Conservation (phyloP, 352 stramenopile species). For the Nothophytophthora sp. region DNA sequence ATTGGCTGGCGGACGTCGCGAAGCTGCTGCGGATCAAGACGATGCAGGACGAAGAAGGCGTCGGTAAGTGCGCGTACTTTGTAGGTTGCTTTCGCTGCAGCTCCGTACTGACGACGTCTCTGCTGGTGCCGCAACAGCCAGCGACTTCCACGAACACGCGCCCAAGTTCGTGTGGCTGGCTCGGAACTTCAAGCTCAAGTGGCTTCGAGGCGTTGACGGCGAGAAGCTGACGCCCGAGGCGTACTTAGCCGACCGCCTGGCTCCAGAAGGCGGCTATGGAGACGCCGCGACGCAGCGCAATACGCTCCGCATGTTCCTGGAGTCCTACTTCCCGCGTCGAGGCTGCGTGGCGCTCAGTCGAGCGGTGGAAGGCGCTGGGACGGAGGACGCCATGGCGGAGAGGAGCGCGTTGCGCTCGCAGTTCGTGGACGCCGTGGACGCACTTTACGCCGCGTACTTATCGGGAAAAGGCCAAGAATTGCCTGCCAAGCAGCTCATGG, state of each 20-base stretch:
- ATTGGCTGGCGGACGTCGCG: conserved; percentile 47
- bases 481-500: conserved; percentile 49
- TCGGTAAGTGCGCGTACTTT: conserved; percentile 26
- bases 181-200: conserved; percentile 74
- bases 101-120: not conserved
- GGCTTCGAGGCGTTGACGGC: conserved; percentile 43
- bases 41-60: conserved; percentile 59
- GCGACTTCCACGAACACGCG: conserved; percentile 48
- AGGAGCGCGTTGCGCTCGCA: conserved; percentile 43
- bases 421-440: conserved; percentile 60
- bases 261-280: conserved; percentile 55
- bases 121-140: conserved; percentile 15
- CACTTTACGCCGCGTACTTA: conserved; percentile 45
- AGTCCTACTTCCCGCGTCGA: conserved; percentile 40
- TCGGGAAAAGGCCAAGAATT: conserved; percentile 33
- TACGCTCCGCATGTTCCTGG: conserved; percentile 59
- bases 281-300: conserved; percentile 55
- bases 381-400: conserved; percentile 7
- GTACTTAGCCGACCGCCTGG: conserved; percentile 53
- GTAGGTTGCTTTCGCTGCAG: not conserved
- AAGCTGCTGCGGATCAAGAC: conserved; percentile 45
- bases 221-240: conserved; percentile 45
- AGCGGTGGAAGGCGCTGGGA: conserved; percentile 35
- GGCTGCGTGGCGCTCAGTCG: conserved; percentile 56
- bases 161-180: conserved; percentile 66